Percentiles rank a stretch among this genome's conserved stretches.
phyloP scores from a whole-genome alignment of 176 grass and related monocot genomes.

The Zizania latifolia region DNA sequence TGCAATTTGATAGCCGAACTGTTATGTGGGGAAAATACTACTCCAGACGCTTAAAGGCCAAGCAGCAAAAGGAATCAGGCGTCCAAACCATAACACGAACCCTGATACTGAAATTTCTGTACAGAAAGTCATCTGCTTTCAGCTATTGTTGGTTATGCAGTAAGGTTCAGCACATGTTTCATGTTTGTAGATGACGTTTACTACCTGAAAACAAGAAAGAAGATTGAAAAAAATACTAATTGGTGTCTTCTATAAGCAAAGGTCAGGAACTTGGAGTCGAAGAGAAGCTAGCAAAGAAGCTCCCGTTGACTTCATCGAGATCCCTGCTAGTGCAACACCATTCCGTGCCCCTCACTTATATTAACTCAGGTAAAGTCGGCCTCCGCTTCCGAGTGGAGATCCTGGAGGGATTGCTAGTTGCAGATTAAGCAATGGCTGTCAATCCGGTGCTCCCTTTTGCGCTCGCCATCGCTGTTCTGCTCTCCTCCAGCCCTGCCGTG shows the following conservation, averaged over 20 bases:
- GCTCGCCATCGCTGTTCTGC: conserved; percentile 19
- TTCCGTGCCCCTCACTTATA: conserved; percentile 8
- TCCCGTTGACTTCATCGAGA: conserved; percentile 45
- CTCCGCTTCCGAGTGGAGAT: background rate
- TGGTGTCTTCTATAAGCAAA: conserved; percentile 37
- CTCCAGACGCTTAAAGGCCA: no score
- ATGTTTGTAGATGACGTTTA: background rate
- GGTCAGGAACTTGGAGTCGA: conserved; percentile 35
- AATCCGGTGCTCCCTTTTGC: conserved; percentile 30
- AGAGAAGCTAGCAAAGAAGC: conserved; percentile 38
- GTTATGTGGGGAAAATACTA: no score
- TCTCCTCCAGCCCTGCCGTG: background rate
- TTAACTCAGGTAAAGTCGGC: background rate
- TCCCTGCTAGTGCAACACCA: conserved; percentile 31
- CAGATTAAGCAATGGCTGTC: conserved; percentile 48
- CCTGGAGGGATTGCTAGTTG: background rate
- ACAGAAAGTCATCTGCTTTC: conserved; percentile 5
- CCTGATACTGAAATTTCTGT: background rate
- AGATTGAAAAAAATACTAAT: background rate
- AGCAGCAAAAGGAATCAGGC: no score
- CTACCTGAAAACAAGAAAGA: background rate
- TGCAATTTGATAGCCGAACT: conserved; percentile 12
- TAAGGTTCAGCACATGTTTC: background rate
- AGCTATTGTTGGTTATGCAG: background rate
- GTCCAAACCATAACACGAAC: no score